Evolutionary conservation across 768 basidiomycete species (phyloP).

Genomic region (Tricholoma terreum): DNA sequence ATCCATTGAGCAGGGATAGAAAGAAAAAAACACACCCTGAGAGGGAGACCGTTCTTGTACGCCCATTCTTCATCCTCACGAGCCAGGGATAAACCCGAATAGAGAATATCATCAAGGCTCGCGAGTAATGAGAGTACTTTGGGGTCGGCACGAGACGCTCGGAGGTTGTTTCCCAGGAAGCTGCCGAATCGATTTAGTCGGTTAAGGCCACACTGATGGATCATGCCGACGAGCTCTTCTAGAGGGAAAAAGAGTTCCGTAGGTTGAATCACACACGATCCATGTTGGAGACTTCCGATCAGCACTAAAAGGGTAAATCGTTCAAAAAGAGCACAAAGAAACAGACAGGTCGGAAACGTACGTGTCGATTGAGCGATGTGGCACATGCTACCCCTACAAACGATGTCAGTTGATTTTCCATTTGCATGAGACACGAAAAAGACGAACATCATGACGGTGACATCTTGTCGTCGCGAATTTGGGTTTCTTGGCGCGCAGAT

Average conservation of each 20-base stretch:
- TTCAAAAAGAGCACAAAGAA: conserved; percentile 18
- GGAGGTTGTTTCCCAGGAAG: conserved; percentile 62
- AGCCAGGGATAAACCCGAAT: conserved; percentile 61
- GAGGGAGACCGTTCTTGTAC: conserved; percentile 55
- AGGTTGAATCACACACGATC: conserved; percentile 70
- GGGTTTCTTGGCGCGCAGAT: conserved; percentile 38
- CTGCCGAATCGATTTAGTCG: conserved; percentile 73
- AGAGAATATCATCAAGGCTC: conserved; percentile 60
- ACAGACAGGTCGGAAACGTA: conserved; percentile 36
- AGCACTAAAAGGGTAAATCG: conserved; percentile 47
- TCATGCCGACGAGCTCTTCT: conserved; percentile 70
- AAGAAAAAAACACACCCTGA: conserved; percentile 47
- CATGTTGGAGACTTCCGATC: conserved; percentile 68
- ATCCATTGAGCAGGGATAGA: conserved; percentile 9
- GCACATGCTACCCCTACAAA: conserved; percentile 74
- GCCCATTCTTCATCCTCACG: conserved; percentile 77
- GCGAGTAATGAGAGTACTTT: conserved; percentile 57
- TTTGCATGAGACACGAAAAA: conserved; percentile 1
- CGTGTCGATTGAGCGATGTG: conserved; percentile 78
- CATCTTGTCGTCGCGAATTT: conserved; percentile 41
- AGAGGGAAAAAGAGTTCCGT: conserved; percentile 62
- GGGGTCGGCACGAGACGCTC: conserved; percentile 38
- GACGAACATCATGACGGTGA: conserved; percentile 57
- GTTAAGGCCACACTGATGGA: conserved; percentile 62
- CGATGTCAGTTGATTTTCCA: not conserved